phyloP scores from a whole-genome alignment of 345 rosid genomes.

The Erysimum cheiranthoides region DNA sequence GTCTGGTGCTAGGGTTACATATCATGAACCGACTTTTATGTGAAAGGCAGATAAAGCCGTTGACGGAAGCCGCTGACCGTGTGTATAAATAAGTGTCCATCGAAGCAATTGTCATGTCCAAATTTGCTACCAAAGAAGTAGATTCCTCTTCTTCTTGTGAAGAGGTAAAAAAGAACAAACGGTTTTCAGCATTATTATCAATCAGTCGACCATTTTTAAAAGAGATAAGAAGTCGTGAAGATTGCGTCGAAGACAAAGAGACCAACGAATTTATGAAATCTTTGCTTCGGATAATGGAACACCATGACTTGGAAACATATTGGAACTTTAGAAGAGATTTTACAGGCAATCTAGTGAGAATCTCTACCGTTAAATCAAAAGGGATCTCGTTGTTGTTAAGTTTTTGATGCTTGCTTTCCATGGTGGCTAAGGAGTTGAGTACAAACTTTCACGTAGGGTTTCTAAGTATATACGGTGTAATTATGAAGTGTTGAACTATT shows the following conservation, averaged over 20 bases:
- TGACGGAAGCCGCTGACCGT: background rate
- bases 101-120: slow-evolving; percentile 5
- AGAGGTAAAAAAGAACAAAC: slow-evolving; percentile 18
- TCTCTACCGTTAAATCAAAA: background rate
- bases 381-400: background rate
- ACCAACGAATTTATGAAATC: background rate
- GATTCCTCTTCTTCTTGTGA: background rate
- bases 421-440: too few relatives aligned
- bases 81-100: background rate
- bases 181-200: background rate
- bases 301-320: slow-evolving; percentile 22
- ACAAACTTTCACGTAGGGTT: too few relatives aligned
- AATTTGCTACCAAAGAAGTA: slow-evolving; percentile 6
- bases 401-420: too few relatives aligned
- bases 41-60: slow-evolving; percentile 14
- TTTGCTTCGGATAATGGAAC: slow-evolving; percentile 20
- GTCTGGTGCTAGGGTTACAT: slow-evolving; percentile 21
- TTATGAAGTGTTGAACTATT: too few relatives aligned
- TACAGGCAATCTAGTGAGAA: slow-evolving; percentile 4
- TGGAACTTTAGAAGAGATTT: slow-evolving; percentile 11
- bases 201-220: background rate
- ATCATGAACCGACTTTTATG: slow-evolving; percentile 1
- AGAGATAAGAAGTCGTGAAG: background rate
- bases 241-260: background rate
- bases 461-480: too few relatives aligned